Evolutionary conservation across 768 basidiomycete genomes (phyloP).

Genomic region (Tephrocybe sp.): DNA sequence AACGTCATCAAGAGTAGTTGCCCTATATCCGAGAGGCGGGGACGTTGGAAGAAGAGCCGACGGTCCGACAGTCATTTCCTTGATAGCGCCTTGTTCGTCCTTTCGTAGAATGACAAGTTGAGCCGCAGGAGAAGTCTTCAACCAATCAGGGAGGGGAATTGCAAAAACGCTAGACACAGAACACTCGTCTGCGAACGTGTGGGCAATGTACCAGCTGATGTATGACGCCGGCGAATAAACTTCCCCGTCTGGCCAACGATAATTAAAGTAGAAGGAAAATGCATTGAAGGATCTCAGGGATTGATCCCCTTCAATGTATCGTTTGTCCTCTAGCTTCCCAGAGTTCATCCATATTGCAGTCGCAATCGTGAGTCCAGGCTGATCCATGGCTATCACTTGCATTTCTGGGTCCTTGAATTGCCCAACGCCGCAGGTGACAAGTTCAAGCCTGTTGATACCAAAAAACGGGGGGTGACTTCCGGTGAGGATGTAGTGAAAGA

Average conservation of each 20-base stretch:
- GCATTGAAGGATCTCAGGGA: neutral
- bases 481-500: neutral
- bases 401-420: slow-evolving; percentile 1
- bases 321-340: no score
- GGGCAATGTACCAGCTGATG: slow-evolving; percentile 1
- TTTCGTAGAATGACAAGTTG: neutral
- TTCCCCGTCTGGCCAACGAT: neutral
- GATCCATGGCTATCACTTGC: slow-evolving; percentile 1
- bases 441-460: no score
- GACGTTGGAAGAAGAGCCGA: no score
- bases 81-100: no score
- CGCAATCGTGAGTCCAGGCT: no score
- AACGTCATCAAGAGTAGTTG: no score
- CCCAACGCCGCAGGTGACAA: no score
- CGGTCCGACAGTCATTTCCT: no score
- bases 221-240: neutral
- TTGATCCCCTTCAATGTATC: no score
- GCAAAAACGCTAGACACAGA: neutral
- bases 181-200: neutral
- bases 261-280: neutral
- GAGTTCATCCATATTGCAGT: neutral
- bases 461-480: neutral
- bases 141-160: neutral
- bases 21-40: no score
- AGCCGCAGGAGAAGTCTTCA: no score